Base-by-base conservation (phyloP, 2,329 filamentous ascomycete genomes). In the Diaporthe velutina region DNA sequence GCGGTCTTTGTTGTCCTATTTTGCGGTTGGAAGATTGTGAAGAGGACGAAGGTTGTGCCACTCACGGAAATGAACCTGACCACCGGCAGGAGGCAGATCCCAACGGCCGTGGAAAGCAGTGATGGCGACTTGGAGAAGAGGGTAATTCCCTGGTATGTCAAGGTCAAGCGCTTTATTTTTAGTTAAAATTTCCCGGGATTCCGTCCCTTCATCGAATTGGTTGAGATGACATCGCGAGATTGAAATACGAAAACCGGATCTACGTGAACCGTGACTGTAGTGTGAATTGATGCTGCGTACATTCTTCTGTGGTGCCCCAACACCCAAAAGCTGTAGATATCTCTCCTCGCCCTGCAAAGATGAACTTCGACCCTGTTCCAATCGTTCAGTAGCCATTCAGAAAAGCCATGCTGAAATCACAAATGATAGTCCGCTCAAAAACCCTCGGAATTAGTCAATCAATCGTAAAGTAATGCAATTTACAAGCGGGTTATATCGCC, bases 1-100 rank as follows among this genome's bases (percentile, higher is more conserved):
- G 87, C 86, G 1, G 80, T 90, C 3, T 90, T 90, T 74, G 81
- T 82, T 1, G 73, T 87, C 2, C 84, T 88, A 33, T 86, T 84
- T 48, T 74, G 86, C 25, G 82, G 81, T 0, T 90, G 87, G 79
- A 90, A 89, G 76, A 74, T 88, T 13, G 81, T 80, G 73, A 80
- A 83, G 73, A 45, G 50, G 35, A 74, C 73, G 22, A 71, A 66
- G 22, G 13, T 74, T 8, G 73, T 74, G 10, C 25, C 67, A 9
- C 50, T 74, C 22, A 22, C 40, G n/a, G 57, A 71, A 7, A 71
- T 71, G 55, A 67, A 74, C 38, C 57, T 74, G 7, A 57, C 12
- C 3, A 71, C 67, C 3, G 73, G 73, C 33, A 70, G 74, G 50
- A 64, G 72, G 40, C 60, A 74, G n/a, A 6, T 70, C 19, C 28